phyloP scores from a whole-genome alignment of 2,329 filamentous ascomycete genomes.

The Phyllosticta capitalensis region DNA sequence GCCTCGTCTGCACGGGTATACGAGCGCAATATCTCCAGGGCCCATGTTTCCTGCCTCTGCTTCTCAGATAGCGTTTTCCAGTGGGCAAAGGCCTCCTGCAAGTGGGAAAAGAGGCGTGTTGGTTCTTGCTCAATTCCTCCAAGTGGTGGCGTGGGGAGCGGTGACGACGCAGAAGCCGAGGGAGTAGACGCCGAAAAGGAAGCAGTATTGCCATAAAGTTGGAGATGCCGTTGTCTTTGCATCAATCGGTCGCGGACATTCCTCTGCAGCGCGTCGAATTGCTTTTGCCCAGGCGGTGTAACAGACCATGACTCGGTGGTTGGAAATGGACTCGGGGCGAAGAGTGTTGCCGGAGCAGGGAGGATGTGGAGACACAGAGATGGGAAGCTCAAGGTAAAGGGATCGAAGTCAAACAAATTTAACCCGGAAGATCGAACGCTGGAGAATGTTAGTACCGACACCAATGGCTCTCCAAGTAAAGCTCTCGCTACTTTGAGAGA shows the following conservation, averaged over 20 bases:
- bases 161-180: constrained; percentile 30
- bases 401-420: constrained; percentile 66
- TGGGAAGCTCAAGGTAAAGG: constrained; percentile 76
- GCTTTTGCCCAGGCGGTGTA: constrained; percentile 60
- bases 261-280: constrained; percentile 60
- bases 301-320: constrained; percentile 75
- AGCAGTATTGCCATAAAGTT: constrained; percentile 16
- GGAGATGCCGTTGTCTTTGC: constrained; percentile 22
- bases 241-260: constrained; percentile 58
- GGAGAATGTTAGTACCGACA: neutral
- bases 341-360: constrained; percentile 69
- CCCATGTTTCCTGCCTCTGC: constrained; percentile 36
- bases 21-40: constrained; percentile 37
- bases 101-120: constrained; percentile 60
- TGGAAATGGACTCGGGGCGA: constrained; percentile 69
- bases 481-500: neutral
- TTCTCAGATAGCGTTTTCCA: constrained; percentile 59
- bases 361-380: constrained; percentile 75
- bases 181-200: constrained; percentile 21
- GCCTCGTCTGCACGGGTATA: constrained; percentile 33
- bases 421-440: constrained; percentile 32
- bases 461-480: neutral
- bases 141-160: constrained; percentile 28
- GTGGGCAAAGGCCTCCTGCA: constrained; percentile 65
- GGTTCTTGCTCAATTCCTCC: constrained; percentile 48